Evolutionary conservation across 208 protist species (phyloP), one percentile per base, ranked within the genome.

Genomic region (Crithidia thermophila): DNA sequence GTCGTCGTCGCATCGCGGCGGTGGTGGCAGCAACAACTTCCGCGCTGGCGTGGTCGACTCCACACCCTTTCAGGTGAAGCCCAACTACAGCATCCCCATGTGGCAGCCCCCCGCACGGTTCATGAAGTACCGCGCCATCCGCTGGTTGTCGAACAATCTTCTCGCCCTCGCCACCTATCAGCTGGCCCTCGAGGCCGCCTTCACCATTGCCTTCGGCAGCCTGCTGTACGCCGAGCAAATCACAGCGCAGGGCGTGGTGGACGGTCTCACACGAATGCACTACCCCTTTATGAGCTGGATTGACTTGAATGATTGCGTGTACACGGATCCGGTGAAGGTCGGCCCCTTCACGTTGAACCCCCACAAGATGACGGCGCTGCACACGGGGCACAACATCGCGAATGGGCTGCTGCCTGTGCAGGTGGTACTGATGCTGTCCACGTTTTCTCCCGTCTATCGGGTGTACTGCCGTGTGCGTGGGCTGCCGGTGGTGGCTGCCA

Each of bases 311-410:
- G 72, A 74, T 30, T 70, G 80, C 36, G 59, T 70, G 34, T 86
- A 83, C 67, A 83, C 43, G 31, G 68, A 80, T n/a, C 60, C 66
- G 9, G 59, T 87, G 16, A 62, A 49, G 11, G 56, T 88, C 33
- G 85, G 75, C 4, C 72, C 76, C 8, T 67, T 76, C 28, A 52
- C 70, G 21, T 56, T 91, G 5, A 81, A 85, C 55, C 73, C 84
- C 18, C 70, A 63, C 56, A 89, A 82, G 55, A 74, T 90, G 18
- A 90, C 82, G 4, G 88, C 84, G 4, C 45, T 81, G 49, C 79
- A 89, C 71, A 82, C 69, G n/a, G 79, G 75, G 14, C 81, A 91
- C 76, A 85, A 84, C 53, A 79, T 94, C 25, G 82, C 83, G 20
- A 86, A 64, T 42, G 84, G 82, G 3, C 53, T 94, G 18, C 59